Evolutionary conservation across 163 green algal species (phyloP), one percentile per base, ranked within the genome.

Genomic region (Chlamydomonas reinhardtii): DNA sequence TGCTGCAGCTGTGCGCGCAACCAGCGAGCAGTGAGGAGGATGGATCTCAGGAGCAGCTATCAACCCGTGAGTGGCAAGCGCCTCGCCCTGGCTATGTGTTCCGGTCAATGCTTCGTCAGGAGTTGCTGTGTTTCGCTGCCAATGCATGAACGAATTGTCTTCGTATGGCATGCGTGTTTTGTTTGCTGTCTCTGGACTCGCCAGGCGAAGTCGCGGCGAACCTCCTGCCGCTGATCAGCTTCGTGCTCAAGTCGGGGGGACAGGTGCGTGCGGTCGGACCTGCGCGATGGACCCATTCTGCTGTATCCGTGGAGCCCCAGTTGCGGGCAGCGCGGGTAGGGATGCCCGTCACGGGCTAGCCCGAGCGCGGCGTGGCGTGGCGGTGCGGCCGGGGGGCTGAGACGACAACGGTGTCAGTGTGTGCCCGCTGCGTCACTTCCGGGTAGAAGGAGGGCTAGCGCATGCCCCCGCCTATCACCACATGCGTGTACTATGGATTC

Each of bases 141-240:
- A 25, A n/a, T 14, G 5, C 29, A 39, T 37, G 17, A 69, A 3
- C 2, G n/a, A n/a, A n/a, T n/a, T n/a, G n/a, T n/a, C n/a, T n/a
- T 24, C 62, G 11, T 31, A 70, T 70, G 11, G 2, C 62, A 70
- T 3, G 17, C 11, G 62, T 2, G n/a, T n/a, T n/a, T n/a, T n/a
- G n/a, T n/a, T n/a, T n/a, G n/a, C n/a, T n/a, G n/a, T n/a, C n/a
- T n/a, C n/a, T n/a, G n/a, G n/a, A n/a, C n/a, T n/a, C n/a, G n/a
- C n/a, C 80, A 86, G 80, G 80, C 29, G 35, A 86, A 17, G 56
- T 34, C 5, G 80, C 56, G 19, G 31, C 54, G 2, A 79, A 65
- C 34, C 65, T 86, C 25, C 64, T 86, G 43, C 70, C 80, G 24
- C 70, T 86, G n/a, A 70, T 79, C 70, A 54, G 70, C 70, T 86